Evolutionary conservation across 805 yeast genomes (phyloP).

Genomic region (Ogataea minuta): DNA sequence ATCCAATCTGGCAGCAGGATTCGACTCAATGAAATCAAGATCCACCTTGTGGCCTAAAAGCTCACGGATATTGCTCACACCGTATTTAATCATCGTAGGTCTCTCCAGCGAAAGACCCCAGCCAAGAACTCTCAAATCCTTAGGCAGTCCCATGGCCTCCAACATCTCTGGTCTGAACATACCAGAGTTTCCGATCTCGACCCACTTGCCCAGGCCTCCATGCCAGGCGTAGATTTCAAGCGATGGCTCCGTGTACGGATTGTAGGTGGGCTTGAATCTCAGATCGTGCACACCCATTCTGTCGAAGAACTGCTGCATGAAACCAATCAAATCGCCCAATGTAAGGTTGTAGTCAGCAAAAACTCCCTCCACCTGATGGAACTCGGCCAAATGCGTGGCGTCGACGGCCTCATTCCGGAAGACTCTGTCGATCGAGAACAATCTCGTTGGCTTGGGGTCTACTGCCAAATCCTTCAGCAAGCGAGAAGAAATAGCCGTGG

Average conservation of each 20-base stretch:
- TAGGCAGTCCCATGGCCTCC: constrained; percentile 96
- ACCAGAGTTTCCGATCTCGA: constrained; percentile 98
- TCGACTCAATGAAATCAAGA: constrained; percentile 88
- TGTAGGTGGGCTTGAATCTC: constrained; percentile 97
- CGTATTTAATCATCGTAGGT: constrained; percentile 99
- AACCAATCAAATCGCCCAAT: constrained; percentile 93
- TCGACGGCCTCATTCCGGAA: constrained; percentile 99
- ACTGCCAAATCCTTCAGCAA: constrained; percentile 85
- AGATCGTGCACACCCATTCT: constrained; percentile 96
- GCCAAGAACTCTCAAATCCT: constrained; percentile 89
- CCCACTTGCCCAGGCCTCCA: constrained; percentile 93
- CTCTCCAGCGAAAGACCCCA: constrained; percentile 97
- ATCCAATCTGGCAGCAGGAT: constrained; percentile 97
- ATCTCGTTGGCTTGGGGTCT: constrained; percentile 85
- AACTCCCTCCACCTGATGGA: constrained; percentile 99
- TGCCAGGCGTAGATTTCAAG: constrained; percentile 98
- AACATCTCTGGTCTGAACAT: constrained; percentile 99
- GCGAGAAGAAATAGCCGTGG: constrained; percentile 89
- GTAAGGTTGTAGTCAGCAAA: constrained; percentile 94
- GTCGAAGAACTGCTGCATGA: constrained; percentile 95
- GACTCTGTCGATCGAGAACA: constrained; percentile 95
- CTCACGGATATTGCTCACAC: constrained; percentile 93
- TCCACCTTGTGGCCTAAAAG: constrained; percentile 95
- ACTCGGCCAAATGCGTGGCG: constrained; percentile 98
- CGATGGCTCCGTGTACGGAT: constrained; percentile 98